A percentile compares a stretch with the other conserved stretches of the same genome.
phyloP scores from a whole-genome alignment of 352 stramenopile genomes.

The Halophytophthora polymorphica region DNA sequence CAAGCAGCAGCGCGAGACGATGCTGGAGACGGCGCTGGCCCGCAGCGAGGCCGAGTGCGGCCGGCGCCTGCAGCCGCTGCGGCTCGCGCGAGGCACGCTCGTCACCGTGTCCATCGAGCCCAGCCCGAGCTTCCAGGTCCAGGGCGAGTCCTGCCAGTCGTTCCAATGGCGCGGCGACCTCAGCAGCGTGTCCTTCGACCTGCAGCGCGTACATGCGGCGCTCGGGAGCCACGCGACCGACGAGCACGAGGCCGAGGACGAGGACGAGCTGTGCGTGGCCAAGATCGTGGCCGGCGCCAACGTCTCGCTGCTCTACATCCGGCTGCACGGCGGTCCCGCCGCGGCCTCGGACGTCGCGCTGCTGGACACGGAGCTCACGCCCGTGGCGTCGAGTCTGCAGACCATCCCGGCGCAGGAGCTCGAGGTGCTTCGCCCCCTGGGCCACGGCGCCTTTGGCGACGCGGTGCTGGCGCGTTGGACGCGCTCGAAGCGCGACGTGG shows the following conservation, averaged over 20 bases:
- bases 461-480: conserved; percentile 63
- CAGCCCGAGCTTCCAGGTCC: conserved; percentile 30
- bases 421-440: conserved; percentile 54
- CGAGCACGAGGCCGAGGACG: conserved; percentile 12
- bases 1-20: conserved; percentile 53
- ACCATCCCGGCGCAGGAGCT: conserved; percentile 51
- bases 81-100: conserved; percentile 52
- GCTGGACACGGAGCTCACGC: conserved; percentile 43
- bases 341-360: conserved; percentile 22
- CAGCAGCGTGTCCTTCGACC: conserved; percentile 55
- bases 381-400: conserved; percentile 36
- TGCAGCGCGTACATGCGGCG: conserved; percentile 29
- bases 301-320: conserved; percentile 65
- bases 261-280: conserved; percentile 45
- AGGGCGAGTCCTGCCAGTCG: conserved; percentile 51
- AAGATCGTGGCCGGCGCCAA: conserved; percentile 56
- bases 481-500: conserved; percentile 43
- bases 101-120: conserved; percentile 62
- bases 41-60: conserved; percentile 46
- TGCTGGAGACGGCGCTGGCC: conserved; percentile 59
- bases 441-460: conserved; percentile 64
- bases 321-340: conserved; percentile 24
- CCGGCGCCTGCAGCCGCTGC: conserved; percentile 45
- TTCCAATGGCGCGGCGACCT: conserved; percentile 69
- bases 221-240: neutral